Evolutionary conservation across 257 asterid species (phyloP).

Genomic region (Prunella vulgaris): DNA sequence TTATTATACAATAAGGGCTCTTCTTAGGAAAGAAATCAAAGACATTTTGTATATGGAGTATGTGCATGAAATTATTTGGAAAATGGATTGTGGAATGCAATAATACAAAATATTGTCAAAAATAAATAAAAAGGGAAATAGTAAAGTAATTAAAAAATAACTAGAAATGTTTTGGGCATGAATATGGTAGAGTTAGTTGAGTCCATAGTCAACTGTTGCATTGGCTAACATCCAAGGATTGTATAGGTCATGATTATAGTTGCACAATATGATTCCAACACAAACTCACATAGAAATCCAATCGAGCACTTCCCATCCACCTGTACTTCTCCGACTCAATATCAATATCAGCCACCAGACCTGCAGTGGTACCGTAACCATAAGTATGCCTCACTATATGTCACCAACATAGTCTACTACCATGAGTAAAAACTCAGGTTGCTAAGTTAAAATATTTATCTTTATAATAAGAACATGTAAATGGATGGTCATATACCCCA

Average conservation of each 20-base stretch:
- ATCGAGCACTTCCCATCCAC: constrained; percentile 99
- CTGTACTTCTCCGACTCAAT: constrained; percentile 96
- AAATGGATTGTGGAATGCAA: background rate
- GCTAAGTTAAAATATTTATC: constrained; percentile 16
- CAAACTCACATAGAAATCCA: constrained; percentile 83
- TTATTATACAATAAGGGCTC: background rate
- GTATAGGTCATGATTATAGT: background rate
- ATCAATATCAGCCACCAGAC: constrained; percentile 94
- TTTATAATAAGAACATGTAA: constrained; percentile 11
- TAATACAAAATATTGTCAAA: background rate
- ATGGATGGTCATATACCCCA: constrained; percentile 60
- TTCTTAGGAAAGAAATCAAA: background rate
- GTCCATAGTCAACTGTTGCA: background rate
- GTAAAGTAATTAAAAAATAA: background rate
- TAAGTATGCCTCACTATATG: constrained; percentile 18
- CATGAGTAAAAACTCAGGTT: constrained; percentile 1
- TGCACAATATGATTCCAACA: constrained; percentile 1
- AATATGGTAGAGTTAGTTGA: background rate
- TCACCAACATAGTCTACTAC: constrained; percentile 2
- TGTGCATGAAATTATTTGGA: background rate
- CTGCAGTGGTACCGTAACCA: constrained; percentile 33
- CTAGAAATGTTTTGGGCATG: background rate
- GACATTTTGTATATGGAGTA: background rate
- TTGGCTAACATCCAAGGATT: background rate
- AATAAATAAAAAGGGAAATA: background rate